Conservation (phyloP, 345 rosid genomes). For the Trapa bicornis region DNA sequence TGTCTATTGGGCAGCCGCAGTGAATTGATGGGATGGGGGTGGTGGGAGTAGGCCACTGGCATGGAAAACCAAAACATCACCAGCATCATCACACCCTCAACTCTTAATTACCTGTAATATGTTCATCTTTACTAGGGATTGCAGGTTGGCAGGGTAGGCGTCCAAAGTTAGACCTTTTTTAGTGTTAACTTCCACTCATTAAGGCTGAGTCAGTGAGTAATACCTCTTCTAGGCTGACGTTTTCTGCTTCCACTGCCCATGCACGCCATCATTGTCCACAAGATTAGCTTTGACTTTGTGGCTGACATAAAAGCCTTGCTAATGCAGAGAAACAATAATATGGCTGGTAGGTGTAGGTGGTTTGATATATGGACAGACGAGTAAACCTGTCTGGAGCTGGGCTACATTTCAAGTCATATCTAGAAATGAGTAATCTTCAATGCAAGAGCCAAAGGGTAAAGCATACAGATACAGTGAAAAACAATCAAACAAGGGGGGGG, state of each 20-base stretch:
- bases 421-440: no score
- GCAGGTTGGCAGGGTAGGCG: constrained; percentile 32
- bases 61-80: constrained; percentile 34
- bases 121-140: constrained; percentile 1
- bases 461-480: no score
- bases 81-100: constrained; percentile 14
- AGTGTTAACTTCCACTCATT: neutral
- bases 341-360: neutral
- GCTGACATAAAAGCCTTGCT: no score
- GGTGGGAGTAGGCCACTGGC: constrained; percentile 40
- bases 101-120: neutral
- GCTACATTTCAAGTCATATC: no score
- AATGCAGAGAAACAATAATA: neutral
- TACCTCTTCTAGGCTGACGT: neutral
- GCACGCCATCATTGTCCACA: no score
- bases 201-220: no score
- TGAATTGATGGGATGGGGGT: neutral
- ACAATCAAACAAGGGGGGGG: no score
- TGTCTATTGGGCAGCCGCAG: neutral
- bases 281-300: no score
- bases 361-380: neutral
- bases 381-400: no score
- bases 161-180: constrained; percentile 22
- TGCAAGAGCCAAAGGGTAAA: no score
- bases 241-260: neutral